Conservation (phyloP, 345 rosid genomes). For the Eucalyptus shirleyi region DNA sequence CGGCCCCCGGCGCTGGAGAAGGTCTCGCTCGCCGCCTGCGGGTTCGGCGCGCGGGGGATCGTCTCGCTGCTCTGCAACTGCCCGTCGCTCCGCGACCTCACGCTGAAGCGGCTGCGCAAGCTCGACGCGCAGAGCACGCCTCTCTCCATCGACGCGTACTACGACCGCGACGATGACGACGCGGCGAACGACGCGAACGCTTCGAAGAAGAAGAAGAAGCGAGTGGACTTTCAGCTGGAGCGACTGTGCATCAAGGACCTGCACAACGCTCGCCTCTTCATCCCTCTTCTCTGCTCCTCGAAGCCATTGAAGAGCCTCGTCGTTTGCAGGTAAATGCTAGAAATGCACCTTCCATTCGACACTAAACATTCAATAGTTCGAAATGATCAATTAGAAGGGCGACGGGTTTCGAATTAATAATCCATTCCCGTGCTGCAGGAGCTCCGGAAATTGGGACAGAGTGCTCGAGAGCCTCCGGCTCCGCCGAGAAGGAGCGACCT, state of each 20-base stretch:
- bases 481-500: neutral
- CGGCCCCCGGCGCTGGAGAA: conserved; percentile 7
- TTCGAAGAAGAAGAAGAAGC: neutral
- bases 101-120: conserved; percentile 30
- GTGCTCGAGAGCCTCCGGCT: conserved; percentile 3
- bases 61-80: conserved; percentile 18
- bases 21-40: conserved; percentile 21
- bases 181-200: neutral
- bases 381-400: neutral
- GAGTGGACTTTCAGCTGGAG: neutral
- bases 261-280: conserved; percentile 24
- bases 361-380: neutral
- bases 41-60: conserved; percentile 16
- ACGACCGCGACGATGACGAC: neutral
- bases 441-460: conserved; percentile 39
- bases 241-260: conserved; percentile 27
- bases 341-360: neutral
- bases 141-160: neutral
- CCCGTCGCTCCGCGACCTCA: conserved; percentile 20
- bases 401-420: neutral
- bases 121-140: conserved; percentile 22
- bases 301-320: conserved; percentile 7
- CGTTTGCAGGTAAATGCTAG: neutral
- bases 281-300: conserved; percentile 9
- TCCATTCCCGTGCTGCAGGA: neutral